A percentile compares a stretch with the other conserved stretches of the same genome.
These are phyloP conservation scores for Homolaphlyctis polyrhiza DNA, from an alignment of 371 early-diverging fungal species.

Conservation along the genomic window DNA sequence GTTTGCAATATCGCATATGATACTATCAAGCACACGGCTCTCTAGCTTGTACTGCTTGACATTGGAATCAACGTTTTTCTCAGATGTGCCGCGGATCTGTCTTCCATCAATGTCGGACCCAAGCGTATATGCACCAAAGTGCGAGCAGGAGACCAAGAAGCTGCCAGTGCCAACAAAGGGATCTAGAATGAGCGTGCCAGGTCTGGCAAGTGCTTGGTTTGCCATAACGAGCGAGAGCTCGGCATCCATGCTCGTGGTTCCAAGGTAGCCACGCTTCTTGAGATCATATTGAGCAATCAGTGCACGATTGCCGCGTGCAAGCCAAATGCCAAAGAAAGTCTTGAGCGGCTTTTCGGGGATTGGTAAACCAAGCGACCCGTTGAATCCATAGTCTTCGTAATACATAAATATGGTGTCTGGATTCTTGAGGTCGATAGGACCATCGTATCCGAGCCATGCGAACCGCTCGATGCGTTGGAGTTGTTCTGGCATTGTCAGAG, in stretches of 20 bases:
- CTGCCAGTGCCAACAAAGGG: slow-evolving; percentile 98
- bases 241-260: slow-evolving; percentile 97
- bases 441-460: slow-evolving; percentile 68
- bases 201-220: slow-evolving; percentile 78
- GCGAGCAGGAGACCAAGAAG: slow-evolving; percentile 84
- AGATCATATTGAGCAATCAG: slow-evolving; percentile 75
- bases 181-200: slow-evolving; percentile 84
- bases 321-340: slow-evolving; percentile 64
- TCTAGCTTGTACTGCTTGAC: slow-evolving; percentile 74
- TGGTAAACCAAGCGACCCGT: slow-evolving; percentile 21
- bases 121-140: slow-evolving; percentile 87
- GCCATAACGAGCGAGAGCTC: slow-evolving; percentile 94
- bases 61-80: slow-evolving; percentile 63
- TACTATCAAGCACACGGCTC: slow-evolving; percentile 68
- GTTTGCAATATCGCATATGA: slow-evolving; percentile 82
- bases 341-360: slow-evolving; percentile 32
- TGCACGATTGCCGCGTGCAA: slow-evolving; percentile 64
- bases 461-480: slow-evolving; percentile 73
- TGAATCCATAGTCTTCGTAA: slow-evolving; percentile 71
- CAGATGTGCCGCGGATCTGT: slow-evolving; percentile 83
- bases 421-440: slow-evolving; percentile 77
- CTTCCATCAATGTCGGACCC: slow-evolving; percentile 97
- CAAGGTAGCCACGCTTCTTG: slow-evolving; percentile 90
- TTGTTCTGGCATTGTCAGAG: slow-evolving; percentile 65
- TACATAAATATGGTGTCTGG: slow-evolving; percentile 74